Percentiles rank a stretch among this genome's conserved stretches.
Evolutionary conservation across 257 asterid genomes (phyloP).

Genomic region (Solanum stenotomum): DNA sequence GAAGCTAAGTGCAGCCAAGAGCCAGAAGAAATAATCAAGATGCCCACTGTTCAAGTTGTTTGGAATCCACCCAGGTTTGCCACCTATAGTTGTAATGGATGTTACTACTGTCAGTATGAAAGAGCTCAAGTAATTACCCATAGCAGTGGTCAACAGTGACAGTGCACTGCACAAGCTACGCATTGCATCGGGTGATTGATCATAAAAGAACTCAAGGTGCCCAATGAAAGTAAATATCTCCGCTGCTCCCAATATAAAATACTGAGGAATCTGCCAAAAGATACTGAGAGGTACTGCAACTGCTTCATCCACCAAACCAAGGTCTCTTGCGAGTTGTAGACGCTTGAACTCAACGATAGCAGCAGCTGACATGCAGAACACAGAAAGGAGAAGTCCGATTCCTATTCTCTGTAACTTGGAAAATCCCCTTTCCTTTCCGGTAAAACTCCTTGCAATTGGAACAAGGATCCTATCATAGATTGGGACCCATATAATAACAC

Average conservation of each 20-base stretch:
- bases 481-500: background rate
- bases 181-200: slow-evolving; percentile 96
- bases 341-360: background rate
- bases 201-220: slow-evolving; percentile 79
- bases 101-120: slow-evolving; percentile 66
- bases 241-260: background rate
- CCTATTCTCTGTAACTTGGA: background rate
- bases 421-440: background rate
- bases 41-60: slow-evolving; percentile 77
- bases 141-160: slow-evolving; percentile 49
- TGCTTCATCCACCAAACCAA: background rate
- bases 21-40: slow-evolving; percentile 83
- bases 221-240: background rate
- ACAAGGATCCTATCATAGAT: background rate
- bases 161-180: slow-evolving; percentile 82
- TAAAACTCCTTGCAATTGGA: background rate
- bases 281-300: background rate
- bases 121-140: slow-evolving; percentile 75
- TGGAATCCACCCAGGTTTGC: slow-evolving; percentile 75
- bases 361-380: background rate
- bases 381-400: background rate
- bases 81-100: slow-evolving; percentile 54
- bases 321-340: background rate
- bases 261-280: background rate
- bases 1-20: slow-evolving; percentile 67